phyloP scores from a whole-genome alignment of 2,329 filamentous ascomycete species.

The Hypoxylon sp. region DNA sequence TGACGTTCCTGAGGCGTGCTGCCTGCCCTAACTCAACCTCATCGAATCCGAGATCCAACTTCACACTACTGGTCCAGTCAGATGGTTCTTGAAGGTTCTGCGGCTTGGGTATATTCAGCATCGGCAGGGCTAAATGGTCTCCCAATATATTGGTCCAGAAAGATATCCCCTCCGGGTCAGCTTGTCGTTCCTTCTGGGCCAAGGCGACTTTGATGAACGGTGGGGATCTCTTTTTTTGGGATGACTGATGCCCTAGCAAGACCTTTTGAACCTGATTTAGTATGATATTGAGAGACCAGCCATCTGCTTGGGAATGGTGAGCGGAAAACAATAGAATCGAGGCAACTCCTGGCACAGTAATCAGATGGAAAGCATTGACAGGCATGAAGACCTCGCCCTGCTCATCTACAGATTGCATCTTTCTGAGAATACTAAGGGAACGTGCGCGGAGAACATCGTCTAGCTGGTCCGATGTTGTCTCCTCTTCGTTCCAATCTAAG shows the following conservation, averaged over 20 bases:
- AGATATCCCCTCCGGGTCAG: neutral
- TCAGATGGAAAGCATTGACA: neutral
- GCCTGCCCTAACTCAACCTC: neutral
- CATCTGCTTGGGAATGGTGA: neutral
- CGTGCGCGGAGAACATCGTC: neutral
- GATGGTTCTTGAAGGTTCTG: neutral
- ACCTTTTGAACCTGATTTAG: neutral
- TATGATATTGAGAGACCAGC: conserved; percentile 1
- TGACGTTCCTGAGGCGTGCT: neutral
- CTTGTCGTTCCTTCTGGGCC: neutral
- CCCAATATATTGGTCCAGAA: neutral
- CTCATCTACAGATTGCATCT: neutral
- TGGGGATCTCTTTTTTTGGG: neutral
- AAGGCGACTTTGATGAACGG: neutral
- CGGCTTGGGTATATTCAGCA: neutral
- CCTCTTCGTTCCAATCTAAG: neutral
- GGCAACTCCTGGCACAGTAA: neutral
- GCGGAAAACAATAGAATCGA: neutral
- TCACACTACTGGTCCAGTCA: neutral
- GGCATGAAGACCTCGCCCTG: neutral
- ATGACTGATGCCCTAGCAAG: neutral
- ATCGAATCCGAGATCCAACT: neutral
- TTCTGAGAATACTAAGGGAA: neutral
- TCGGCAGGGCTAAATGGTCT: neutral
- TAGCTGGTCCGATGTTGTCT: neutral